Evolutionary conservation across 75 land plant species (phyloP).

Genomic region (Pinus tabuliformis): DNA sequence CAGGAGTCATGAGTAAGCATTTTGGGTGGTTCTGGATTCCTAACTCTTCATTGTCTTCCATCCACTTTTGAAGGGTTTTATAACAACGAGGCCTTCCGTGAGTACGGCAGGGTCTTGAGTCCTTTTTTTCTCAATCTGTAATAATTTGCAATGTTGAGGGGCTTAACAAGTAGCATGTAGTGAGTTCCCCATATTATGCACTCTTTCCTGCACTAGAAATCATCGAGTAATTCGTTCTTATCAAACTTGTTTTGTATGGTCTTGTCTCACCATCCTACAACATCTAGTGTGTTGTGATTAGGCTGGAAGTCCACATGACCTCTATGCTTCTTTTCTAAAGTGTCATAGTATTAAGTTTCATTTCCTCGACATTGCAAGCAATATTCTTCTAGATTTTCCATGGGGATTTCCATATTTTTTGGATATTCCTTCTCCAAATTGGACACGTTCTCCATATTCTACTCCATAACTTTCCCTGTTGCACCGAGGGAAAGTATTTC

Average conservation of each 20-base stretch:
- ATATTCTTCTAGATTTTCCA: constrained; percentile 27
- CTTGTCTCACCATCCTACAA: no score
- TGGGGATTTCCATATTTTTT: constrained; percentile 7
- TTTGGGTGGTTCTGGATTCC: no score
- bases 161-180: constrained; percentile 57
- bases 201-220: no score
- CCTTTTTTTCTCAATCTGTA: constrained; percentile 27
- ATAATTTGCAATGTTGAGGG: constrained; percentile 60
- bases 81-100: constrained; percentile 37
- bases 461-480: constrained; percentile 38
- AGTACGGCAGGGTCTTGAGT: constrained; percentile 28
- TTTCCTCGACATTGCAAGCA: constrained; percentile 8
- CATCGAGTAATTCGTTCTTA: no score
- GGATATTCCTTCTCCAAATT: neutral
- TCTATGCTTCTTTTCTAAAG: constrained; percentile 41
- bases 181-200: no score
- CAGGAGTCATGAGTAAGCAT: no score
- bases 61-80: constrained; percentile 43
- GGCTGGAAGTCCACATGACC: constrained; percentile 35
- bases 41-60: constrained; percentile 16
- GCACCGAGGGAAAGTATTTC: constrained; percentile 48
- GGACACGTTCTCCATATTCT: constrained; percentile 27
- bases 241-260: no score
- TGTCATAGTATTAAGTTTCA: constrained; percentile 49
- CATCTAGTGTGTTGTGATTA: no score